phyloP scores from a whole-genome alignment of 2,329 filamentous ascomycete genomes.

The Trichothecium roseum region DNA sequence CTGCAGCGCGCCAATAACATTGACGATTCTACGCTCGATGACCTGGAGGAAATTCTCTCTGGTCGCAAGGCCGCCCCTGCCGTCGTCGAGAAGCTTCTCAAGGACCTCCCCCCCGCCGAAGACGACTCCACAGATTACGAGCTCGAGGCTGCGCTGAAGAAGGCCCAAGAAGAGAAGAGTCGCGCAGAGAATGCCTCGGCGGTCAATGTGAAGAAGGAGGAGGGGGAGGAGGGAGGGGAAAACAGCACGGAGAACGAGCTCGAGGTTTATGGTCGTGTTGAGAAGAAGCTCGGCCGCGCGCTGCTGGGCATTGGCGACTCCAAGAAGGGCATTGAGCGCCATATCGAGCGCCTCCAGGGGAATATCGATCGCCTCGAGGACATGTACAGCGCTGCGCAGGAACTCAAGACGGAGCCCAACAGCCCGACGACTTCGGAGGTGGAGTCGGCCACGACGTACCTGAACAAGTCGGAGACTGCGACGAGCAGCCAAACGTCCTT shows the following conservation, averaged over 20 bases:
- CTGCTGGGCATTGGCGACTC: slow-evolving; percentile 42
- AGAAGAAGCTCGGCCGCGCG: slow-evolving; percentile 38
- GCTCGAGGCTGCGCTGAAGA: slow-evolving; percentile 12
- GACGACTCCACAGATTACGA: slow-evolving; percentile 12
- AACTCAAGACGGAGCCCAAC: no score
- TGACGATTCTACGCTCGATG: slow-evolving; percentile 50
- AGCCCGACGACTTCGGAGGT: slow-evolving; percentile 4
- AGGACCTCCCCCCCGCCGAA: slow-evolving; percentile 13
- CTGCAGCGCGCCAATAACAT: slow-evolving; percentile 43
- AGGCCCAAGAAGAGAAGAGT: slow-evolving; percentile 5
- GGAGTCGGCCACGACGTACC: slow-evolving; percentile 5
- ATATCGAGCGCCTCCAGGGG: no score
- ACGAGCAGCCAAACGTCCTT: slow-evolving; percentile 18
- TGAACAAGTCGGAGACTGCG: slow-evolving; percentile 5
- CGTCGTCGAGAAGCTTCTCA: slow-evolving; percentile 13
- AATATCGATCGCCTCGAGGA: no score
- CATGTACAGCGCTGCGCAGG: no score
- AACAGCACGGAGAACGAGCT: slow-evolving; percentile 28
- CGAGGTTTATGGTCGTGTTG: slow-evolving; percentile 38
- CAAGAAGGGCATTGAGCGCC: slow-evolving; percentile 46
- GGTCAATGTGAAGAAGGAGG: slow-evolving; percentile 3
- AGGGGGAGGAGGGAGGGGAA: slow-evolving; percentile 9
- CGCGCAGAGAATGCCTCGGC: background rate
- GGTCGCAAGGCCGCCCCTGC: slow-evolving; percentile 20
- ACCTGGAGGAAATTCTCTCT: slow-evolving; percentile 40